A percentile compares a stretch with the other conserved stretches of the same genome.
Conservation (phyloP, 192 early-diverging fungal species). For the Dissophora globulifera region DNA sequence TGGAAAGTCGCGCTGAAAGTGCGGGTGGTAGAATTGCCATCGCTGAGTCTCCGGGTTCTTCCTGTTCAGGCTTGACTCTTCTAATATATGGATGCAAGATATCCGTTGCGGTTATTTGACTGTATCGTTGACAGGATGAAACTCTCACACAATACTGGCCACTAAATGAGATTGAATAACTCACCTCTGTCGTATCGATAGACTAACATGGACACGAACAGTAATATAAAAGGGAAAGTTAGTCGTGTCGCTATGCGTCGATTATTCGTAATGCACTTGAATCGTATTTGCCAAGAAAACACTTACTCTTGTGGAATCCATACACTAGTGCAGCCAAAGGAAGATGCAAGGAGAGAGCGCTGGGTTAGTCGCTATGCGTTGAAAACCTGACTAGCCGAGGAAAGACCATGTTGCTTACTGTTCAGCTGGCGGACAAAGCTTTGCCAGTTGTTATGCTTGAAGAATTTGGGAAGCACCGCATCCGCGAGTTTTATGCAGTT, state of each 20-base stretch:
- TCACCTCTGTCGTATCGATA: conserved; percentile 45
- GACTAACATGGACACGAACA: conserved; percentile 6
- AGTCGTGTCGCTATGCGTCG: no score
- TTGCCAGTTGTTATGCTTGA: conserved; percentile 93
- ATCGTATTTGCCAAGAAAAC: neutral
- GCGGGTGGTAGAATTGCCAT: conserved; percentile 91
- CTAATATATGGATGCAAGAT: conserved; percentile 17
- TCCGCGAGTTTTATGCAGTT: conserved; percentile 89
- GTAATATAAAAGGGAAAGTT: no score
- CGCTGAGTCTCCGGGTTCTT: conserved; percentile 69
- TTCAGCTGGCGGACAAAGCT: conserved; percentile 92
- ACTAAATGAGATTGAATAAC: no score
- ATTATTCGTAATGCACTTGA: no score
- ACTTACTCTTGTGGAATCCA: conserved; percentile 81
- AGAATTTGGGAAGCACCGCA: conserved; percentile 82
- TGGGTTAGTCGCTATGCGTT: no score
- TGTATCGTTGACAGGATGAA: no score
- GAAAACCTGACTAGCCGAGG: no score
- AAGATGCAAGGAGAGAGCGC: neutral
- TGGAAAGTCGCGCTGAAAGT: conserved; percentile 78
- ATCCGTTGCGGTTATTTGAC: no score
- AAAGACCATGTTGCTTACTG: conserved; percentile 56
- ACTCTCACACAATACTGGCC: neutral
- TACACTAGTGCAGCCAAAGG: conserved; percentile 63
- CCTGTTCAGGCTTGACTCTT: conserved; percentile 59